These are phyloP conservation scores for Euryodendron excelsum DNA, from an alignment of 148 eudicot species.

Conservation along the genomic window DNA sequence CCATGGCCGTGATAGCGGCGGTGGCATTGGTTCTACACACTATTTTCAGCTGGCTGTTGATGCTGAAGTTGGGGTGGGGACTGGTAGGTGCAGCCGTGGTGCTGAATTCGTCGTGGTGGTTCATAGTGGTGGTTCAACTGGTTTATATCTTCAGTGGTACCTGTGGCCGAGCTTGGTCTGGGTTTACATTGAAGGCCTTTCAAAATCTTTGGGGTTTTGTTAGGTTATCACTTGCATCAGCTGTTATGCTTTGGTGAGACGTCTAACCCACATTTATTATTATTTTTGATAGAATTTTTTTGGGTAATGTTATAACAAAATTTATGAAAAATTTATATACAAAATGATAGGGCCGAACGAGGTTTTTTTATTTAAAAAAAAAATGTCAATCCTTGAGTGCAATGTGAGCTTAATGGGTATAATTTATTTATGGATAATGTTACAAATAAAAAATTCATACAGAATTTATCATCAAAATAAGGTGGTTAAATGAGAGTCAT, in stretches of 20 bases:
- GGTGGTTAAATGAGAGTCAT: no score
- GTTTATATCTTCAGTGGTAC: constrained; percentile 31
- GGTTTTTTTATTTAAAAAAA: no score
- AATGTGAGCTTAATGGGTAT: no score
- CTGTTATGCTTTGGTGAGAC: constrained; percentile 37
- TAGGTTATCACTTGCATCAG: constrained; percentile 34
- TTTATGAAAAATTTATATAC: no score
- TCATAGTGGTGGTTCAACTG: constrained; percentile 37
- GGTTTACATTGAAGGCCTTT: constrained; percentile 30
- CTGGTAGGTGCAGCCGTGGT: constrained; percentile 35
- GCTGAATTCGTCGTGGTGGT: constrained; percentile 43
- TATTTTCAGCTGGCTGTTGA: constrained; percentile 35
- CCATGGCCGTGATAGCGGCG: constrained; percentile 32
- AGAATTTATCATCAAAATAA: no score
- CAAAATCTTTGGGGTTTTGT: constrained; percentile 29
- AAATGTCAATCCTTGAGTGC: no score
- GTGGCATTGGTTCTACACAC: constrained; percentile 28
- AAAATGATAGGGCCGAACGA: no score
- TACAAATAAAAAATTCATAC: no score
- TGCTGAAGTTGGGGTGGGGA: constrained; percentile 44
- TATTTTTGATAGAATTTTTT: not conserved
- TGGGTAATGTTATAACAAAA: no score
- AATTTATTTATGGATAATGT: no score
- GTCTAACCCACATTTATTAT: no score
- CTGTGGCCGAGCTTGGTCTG: constrained; percentile 38